Evolutionary conservation across 805 yeast genomes (phyloP).

Genomic region (Saturnispora kantuleensis): DNA sequence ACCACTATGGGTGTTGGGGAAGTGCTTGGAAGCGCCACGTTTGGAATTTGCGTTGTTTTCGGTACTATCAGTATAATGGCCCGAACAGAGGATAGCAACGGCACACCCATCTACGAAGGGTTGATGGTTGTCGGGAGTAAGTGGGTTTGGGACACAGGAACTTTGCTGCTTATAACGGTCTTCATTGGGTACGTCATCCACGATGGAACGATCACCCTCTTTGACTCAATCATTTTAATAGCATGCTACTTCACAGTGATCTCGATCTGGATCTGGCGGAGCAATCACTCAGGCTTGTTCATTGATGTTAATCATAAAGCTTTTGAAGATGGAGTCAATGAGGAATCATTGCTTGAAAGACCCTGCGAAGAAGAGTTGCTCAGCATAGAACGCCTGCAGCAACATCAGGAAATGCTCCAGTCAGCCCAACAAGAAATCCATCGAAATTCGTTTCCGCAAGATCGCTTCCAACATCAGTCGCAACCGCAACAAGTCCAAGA

Average conservation of each 20-base stretch:
- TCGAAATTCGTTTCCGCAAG: too few species aligned
- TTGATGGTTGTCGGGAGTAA: background rate
- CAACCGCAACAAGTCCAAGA: background rate
- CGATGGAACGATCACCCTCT: slow-evolving; percentile 43
- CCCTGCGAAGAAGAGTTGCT: background rate
- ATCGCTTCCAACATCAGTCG: too few species aligned
- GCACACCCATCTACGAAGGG: background rate
- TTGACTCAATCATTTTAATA: slow-evolving; percentile 47
- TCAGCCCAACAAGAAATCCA: background rate
- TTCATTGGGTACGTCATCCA: slow-evolving; percentile 29
- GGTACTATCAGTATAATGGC: slow-evolving; percentile 35
- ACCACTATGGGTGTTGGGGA: slow-evolving; percentile 46
- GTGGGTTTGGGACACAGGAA: slow-evolving; percentile 1
- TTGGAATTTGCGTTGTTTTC: slow-evolving; percentile 41
- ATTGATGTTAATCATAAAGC: background rate
- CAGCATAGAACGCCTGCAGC: background rate
- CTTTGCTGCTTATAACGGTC: background rate
- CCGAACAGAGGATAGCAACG: background rate
- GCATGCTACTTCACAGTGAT: slow-evolving; percentile 20
- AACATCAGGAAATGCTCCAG: background rate
- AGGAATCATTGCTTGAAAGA: background rate
- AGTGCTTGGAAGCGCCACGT: slow-evolving; percentile 44
- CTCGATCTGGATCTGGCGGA: slow-evolving; percentile 7
- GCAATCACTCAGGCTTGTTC: background rate
- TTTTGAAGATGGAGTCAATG: background rate